Percentiles rank a stretch among this genome's conserved stretches.
phyloP scores from a whole-genome alignment of 2,329 filamentous ascomycete genomes.

The Ascochyta rabiei region DNA sequence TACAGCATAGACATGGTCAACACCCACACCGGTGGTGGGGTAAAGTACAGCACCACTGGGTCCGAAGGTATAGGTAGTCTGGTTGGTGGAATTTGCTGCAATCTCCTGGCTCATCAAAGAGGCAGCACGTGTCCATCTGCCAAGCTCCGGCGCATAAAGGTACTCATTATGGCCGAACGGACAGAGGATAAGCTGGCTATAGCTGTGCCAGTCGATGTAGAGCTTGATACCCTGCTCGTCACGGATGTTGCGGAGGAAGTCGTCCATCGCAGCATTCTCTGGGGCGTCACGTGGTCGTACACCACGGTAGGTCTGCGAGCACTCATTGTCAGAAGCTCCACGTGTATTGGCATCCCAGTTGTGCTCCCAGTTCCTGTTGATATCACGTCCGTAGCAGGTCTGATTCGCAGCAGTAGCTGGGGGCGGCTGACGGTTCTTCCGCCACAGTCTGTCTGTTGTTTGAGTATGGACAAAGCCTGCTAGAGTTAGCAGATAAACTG shows the following conservation, averaged over 20 bases:
- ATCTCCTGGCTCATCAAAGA: slow-evolving; percentile 57
- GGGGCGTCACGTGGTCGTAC: slow-evolving; percentile 36
- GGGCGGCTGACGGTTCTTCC: slow-evolving; percentile 42
- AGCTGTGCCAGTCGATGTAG: slow-evolving; percentile 69
- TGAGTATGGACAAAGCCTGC: slow-evolving; percentile 44
- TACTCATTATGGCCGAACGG: slow-evolving; percentile 65
- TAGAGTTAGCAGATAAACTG: background rate
- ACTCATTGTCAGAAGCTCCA: slow-evolving; percentile 40
- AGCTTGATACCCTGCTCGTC: slow-evolving; percentile 59
- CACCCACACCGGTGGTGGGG: slow-evolving; percentile 54
- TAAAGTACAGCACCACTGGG: slow-evolving; percentile 65
- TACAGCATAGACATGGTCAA: slow-evolving; percentile 52
- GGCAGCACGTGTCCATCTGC: slow-evolving; percentile 58
- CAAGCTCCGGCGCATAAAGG: slow-evolving; percentile 54
- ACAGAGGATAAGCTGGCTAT: slow-evolving; percentile 65
- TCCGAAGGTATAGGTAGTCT: slow-evolving; percentile 50
- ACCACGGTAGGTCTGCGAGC: slow-evolving; percentile 40
- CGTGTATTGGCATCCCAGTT: slow-evolving; percentile 36
- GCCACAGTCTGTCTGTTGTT: slow-evolving; percentile 45
- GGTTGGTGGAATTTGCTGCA: slow-evolving; percentile 45
- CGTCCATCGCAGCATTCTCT: slow-evolving; percentile 49
- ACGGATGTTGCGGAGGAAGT: slow-evolving; percentile 52
- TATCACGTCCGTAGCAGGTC: slow-evolving; percentile 40
- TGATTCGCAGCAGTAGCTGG: slow-evolving; percentile 32
- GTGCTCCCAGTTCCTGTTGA: slow-evolving; percentile 45